Evolutionary conservation across 148 eudicot species (phyloP).

Genomic region (Vaccinium vitisidaea): DNA sequence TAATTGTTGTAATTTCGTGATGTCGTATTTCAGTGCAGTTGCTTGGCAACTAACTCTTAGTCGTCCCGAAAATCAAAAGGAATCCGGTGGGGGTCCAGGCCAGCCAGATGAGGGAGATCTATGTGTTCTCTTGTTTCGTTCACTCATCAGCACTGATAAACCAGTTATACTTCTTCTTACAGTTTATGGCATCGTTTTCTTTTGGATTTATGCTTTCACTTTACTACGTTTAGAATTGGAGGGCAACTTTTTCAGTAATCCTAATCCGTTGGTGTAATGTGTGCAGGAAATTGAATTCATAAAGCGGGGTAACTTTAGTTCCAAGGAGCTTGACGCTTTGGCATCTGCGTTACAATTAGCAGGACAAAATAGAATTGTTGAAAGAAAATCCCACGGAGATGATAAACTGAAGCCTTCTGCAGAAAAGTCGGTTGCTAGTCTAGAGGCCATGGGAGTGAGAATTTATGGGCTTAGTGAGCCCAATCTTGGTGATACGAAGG

Average conservation of each 20-base stretch:
- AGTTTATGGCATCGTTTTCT: background rate
- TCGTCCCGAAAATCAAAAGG: constrained; percentile 42
- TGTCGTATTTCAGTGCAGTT: constrained; percentile 62
- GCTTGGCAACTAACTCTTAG: constrained; percentile 89
- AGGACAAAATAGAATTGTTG: constrained; percentile 48
- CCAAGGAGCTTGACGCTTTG: constrained; percentile 85
- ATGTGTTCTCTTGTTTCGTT: constrained; percentile 78
- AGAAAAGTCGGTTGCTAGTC: constrained; percentile 67
- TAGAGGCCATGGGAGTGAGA: constrained; percentile 93
- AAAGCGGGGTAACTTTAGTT: constrained; percentile 69
- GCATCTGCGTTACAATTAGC: constrained; percentile 70
- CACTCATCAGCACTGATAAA: constrained; percentile 80
- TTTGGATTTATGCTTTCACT: constrained; percentile 10
- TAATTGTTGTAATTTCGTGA: background rate
- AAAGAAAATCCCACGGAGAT: constrained; percentile 41
- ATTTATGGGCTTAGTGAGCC: constrained; percentile 71
- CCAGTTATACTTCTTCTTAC: constrained; percentile 45
- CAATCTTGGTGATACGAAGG: constrained; percentile 30
- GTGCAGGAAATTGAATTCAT: constrained; percentile 89
- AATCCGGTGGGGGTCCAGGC: constrained; percentile 30
- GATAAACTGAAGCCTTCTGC: constrained; percentile 37
- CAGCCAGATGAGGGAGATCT: constrained; percentile 55
- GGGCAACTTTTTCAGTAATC: background rate
- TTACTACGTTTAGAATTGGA: background rate
- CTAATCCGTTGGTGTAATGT: background rate